Percentiles rank a stretch among this genome's conserved stretches.
Conservation (phyloP, 805 yeast genomes). For the Pichia nanzhaoensis region DNA sequence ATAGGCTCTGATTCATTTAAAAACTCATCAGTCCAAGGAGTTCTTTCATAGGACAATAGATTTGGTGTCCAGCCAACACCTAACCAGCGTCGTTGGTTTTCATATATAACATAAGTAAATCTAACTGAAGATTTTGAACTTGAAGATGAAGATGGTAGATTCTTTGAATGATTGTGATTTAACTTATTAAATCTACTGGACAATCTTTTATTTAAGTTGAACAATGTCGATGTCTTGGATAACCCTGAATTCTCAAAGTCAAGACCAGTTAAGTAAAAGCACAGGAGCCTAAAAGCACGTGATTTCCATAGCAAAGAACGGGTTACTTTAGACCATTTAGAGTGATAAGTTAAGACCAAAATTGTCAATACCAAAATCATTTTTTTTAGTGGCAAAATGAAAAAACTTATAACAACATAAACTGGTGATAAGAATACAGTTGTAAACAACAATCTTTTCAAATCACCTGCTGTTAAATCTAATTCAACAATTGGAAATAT, state of each 20-base stretch:
- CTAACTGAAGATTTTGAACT: constrained; percentile 42
- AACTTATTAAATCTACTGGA: constrained; percentile 27
- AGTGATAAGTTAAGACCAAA: constrained; percentile 73
- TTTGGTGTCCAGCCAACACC: constrained; percentile 98
- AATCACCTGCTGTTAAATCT: constrained; percentile 70
- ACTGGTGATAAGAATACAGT: constrained; percentile 82
- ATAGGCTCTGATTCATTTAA: constrained; percentile 77
- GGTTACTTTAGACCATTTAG: constrained; percentile 76
- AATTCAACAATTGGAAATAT: constrained; percentile 72
- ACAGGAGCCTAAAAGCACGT: constrained; percentile 56
- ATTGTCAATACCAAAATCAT: constrained; percentile 53
- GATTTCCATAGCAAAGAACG: constrained; percentile 84
- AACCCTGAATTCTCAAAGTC: constrained; percentile 46
- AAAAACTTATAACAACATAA: constrained; percentile 62
- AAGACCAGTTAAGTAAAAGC: constrained; percentile 82
- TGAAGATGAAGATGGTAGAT: constrained; percentile 14
- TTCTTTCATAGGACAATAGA: constrained; percentile 83
- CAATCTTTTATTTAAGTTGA: constrained; percentile 47
- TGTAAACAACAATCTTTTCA: constrained; percentile 74
- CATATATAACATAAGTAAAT: constrained; percentile 88
- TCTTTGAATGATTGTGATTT: constrained; percentile 9
- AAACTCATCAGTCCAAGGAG: constrained; percentile 97
- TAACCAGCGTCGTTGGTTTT: constrained; percentile 94
- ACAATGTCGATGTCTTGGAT: constrained; percentile 32
- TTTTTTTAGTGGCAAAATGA: constrained; percentile 64